Percentiles rank a stretch among this genome's conserved stretches.
Evolutionary conservation across 305 asterid genomes (phyloP).

Genomic region (Fraxinus albicans): DNA sequence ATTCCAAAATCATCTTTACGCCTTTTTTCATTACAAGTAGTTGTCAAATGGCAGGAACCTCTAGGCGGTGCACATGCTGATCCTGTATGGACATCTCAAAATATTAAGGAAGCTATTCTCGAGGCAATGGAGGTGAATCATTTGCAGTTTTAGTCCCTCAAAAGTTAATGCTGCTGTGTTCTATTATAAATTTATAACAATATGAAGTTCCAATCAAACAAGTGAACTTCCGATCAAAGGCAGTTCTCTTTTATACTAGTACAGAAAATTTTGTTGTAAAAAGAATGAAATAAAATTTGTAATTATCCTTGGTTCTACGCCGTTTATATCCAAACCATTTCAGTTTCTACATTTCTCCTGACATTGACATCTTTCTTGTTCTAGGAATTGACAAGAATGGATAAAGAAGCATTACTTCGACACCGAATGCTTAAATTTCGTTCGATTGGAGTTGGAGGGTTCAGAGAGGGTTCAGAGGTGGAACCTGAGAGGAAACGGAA

Average conservation of each 20-base stretch:
- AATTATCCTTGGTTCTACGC: neutral
- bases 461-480: constrained; percentile 28
- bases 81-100: constrained; percentile 44
- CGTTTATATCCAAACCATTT: neutral
- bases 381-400: constrained; percentile 42
- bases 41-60: constrained; percentile 39
- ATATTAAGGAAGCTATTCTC: constrained; percentile 44
- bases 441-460: constrained; percentile 33
- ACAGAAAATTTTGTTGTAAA: neutral
- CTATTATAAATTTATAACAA: neutral
- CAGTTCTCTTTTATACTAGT: neutral
- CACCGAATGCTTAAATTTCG: constrained; percentile 43
- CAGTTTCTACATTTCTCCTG: neutral
- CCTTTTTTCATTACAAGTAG: neutral
- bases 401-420: constrained; percentile 32
- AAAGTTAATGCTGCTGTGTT: neutral
- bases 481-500: constrained; percentile 38
- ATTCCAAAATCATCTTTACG: neutral
- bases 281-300: neutral
- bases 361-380: neutral
- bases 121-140: constrained; percentile 42
- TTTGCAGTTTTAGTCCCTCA: neutral
- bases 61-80: constrained; percentile 57
- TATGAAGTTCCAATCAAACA: neutral
- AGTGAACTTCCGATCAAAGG: neutral